Conservation (phyloP, 805 yeast species). For the Myxozyma sirexii region DNA sequence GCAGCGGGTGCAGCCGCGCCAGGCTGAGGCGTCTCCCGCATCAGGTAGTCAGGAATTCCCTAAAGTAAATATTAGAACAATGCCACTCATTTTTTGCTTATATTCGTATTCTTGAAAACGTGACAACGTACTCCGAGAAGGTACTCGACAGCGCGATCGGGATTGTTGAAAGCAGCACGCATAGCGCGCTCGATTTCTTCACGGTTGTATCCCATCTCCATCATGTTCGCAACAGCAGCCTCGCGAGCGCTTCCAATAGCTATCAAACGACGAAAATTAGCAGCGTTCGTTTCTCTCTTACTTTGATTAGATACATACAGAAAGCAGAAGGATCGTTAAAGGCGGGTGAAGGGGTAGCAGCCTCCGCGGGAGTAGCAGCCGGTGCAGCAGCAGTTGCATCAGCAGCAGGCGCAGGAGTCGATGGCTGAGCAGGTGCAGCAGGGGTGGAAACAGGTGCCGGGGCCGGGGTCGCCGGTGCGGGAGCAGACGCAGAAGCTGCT, state of each 20-base stretch:
- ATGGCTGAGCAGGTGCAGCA: slow-evolving; percentile 27
- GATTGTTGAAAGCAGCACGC: slow-evolving; percentile 94
- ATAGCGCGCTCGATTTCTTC: slow-evolving; percentile 85
- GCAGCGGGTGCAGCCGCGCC: slow-evolving; percentile 36
- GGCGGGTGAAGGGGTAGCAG: slow-evolving; percentile 37
- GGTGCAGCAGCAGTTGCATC: slow-evolving; percentile 36
- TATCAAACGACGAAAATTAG: slow-evolving; percentile 9
- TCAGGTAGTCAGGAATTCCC: slow-evolving; percentile 76
- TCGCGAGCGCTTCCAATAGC: slow-evolving; percentile 80
- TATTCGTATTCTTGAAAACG: too few species aligned
- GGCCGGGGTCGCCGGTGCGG: slow-evolving; percentile 17
- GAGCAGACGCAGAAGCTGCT: slow-evolving; percentile 30
- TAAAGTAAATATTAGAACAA: too few species aligned
- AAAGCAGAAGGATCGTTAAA: slow-evolving; percentile 45
- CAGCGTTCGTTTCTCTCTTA: not conserved
- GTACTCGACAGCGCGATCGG: slow-evolving; percentile 97
- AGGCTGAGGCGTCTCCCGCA: slow-evolving; percentile 38
- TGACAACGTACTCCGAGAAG: slow-evolving; percentile 59
- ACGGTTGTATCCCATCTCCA: slow-evolving; percentile 96
- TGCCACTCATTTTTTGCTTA: too few species aligned
- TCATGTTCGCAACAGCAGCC: slow-evolving; percentile 74
- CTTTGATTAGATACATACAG: slow-evolving; percentile 35
- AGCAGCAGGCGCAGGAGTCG: slow-evolving; percentile 32
- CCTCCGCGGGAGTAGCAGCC: slow-evolving; percentile 31
- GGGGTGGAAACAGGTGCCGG: slow-evolving; percentile 34